These are phyloP conservation scores for Astrocystis sublimbata DNA, from an alignment of 495 filamentous ascomycete species.

Conservation along the genomic window DNA sequence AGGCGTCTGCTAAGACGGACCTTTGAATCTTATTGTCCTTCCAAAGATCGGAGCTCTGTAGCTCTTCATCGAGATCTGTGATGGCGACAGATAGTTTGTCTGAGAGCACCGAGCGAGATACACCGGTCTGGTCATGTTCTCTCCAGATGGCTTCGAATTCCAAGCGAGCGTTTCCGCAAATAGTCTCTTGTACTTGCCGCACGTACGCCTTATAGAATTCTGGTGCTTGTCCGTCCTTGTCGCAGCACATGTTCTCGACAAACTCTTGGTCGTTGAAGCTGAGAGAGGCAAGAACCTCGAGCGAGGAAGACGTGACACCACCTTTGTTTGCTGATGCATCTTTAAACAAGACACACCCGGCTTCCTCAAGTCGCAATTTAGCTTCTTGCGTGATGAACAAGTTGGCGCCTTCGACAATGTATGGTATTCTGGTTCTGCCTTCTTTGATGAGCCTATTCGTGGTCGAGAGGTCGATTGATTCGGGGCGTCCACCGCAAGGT, in stretches of 20 bases:
- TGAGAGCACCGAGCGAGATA: slow-evolving; percentile 77
- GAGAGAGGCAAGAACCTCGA: slow-evolving; percentile 91
- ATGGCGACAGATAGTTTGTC: slow-evolving; percentile 89
- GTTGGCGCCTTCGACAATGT: slow-evolving; percentile 97
- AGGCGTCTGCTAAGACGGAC: slow-evolving; percentile 78
- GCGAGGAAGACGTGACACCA: slow-evolving; percentile 95
- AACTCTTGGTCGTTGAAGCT: slow-evolving; percentile 91
- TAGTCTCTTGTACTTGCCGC: slow-evolving; percentile 82
- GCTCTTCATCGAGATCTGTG: slow-evolving; percentile 90
- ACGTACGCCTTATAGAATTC: slow-evolving; percentile 93
- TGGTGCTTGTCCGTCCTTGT: slow-evolving; percentile 72
- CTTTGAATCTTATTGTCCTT: slow-evolving; percentile 73
- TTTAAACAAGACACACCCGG: slow-evolving; percentile 93
- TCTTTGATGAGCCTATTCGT: slow-evolving; percentile 82
- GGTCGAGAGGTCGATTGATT: slow-evolving; percentile 90
- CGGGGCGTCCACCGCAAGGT: slow-evolving; percentile 93
- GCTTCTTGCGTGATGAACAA: slow-evolving; percentile 98
- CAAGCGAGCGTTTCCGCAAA: slow-evolving; percentile 83
- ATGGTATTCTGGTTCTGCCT: slow-evolving; percentile 81
- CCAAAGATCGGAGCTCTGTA: slow-evolving; percentile 93
- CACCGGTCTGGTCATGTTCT: slow-evolving; percentile 80
- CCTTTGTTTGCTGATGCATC: slow-evolving; percentile 99
- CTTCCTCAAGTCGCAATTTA: slow-evolving; percentile 90
- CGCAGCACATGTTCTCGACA: slow-evolving; percentile 89
- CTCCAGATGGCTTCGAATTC: slow-evolving; percentile 99